Base-by-base conservation (phyloP, 2,329 filamentous ascomycete genomes). In the Aspergillus melleus region DNA sequence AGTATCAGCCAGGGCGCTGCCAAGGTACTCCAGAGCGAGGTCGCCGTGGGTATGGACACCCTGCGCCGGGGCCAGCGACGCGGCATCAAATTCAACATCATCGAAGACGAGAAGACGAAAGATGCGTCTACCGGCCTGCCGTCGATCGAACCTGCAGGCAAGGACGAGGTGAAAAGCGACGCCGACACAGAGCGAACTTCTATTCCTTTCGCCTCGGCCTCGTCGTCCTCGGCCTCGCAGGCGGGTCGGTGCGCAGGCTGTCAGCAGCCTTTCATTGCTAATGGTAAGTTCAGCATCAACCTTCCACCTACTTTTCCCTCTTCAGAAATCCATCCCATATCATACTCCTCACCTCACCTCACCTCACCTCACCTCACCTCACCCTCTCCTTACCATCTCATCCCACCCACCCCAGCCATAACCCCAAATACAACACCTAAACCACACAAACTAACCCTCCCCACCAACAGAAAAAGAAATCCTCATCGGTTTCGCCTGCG, bases 1-100 rank as follows among this genome's bases (percentile, higher is more conserved):
- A 95, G 90, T 68, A 97, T 99, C 72, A 94, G 90, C 64, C 88
- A 90, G 49, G 95, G 95, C 1, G 95, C 96, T 3, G 93, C 95
- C 0, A 86, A 87, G 57, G 93, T 98, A 0, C 81, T 98, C 47
- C 83, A 90, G 54, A 92, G 93, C 59, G 95, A 99, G 76, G 94
- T 99, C 0, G 88, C 89, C 0, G 83, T 85, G 4, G 92, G 90
- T 0, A 96, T 98, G 84, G 89, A 89, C 54, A 88, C 87, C 4
- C 80, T 98, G 20, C 86, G 94, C 0, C 86, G 82, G 14, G 92
- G 94, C 0, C 91, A 96, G 73, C 87, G 89, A 54, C 90, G 88
- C 65, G 95, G 90, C 0, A 91, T 99, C 72, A 96, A 93, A 70
- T 98, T 98, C 67, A 90, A 96, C 66, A 86, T 96, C 6, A 74